Evolutionary conservation across 139 green algal species (phyloP).

Genomic region (Chlorella sp.): DNA sequence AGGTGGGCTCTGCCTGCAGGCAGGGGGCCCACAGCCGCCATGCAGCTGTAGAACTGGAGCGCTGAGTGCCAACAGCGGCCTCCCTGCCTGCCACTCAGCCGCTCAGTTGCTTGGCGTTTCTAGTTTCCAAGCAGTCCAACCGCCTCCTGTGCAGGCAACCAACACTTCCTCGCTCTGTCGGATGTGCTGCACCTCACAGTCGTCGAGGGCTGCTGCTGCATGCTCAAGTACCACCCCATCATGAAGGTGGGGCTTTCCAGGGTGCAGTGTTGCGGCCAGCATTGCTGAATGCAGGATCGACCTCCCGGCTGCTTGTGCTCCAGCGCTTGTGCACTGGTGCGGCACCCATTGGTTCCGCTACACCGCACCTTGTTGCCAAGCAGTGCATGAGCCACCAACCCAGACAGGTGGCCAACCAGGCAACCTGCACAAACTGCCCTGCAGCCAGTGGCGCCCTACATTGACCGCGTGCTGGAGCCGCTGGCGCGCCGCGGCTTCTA

Average conservation of each 20-base stretch:
- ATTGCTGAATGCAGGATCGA: no score
- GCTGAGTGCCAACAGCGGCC: no score
- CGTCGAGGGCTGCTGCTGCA: constrained; percentile 67
- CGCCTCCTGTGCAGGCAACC: constrained; percentile 71
- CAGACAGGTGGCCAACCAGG: no score
- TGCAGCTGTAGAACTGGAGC: no score
- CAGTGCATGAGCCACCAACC: no score
- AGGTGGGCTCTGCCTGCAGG: not conserved
- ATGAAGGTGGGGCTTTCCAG: constrained; percentile 72
- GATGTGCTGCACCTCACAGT: constrained; percentile 77
- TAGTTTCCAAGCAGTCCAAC: constrained; percentile 50
- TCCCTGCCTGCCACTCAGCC: not conserved
- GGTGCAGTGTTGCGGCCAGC: no score
- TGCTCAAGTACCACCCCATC: constrained; percentile 85
- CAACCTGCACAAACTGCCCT: no score
- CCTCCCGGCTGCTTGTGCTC: no score
- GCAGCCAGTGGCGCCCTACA: constrained; percentile 37
- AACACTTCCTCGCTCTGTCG: constrained; percentile 48
- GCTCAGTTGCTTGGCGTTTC: not conserved
- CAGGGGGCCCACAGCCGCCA: not conserved
- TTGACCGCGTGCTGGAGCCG: constrained; percentile 61
- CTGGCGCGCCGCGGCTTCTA: constrained; percentile 68
- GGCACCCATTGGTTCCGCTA: no score
- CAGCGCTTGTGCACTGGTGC: no score
- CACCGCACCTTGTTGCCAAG: no score